Conservation (phyloP, 805 yeast species). For the Babjeviella inositovora region DNA sequence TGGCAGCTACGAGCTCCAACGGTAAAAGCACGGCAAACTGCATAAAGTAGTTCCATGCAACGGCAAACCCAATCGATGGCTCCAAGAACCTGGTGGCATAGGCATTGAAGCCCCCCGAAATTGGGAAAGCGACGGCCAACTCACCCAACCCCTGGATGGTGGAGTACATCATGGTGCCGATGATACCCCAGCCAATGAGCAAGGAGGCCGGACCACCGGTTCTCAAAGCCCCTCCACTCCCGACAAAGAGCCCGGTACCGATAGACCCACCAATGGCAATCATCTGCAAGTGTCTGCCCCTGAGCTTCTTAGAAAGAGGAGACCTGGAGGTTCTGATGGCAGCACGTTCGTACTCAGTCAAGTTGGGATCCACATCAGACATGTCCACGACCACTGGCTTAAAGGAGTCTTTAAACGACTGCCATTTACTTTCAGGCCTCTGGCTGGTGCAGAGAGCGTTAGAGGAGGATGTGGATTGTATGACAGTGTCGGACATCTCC, state of each 20-base stretch:
- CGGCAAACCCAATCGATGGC: constrained; percentile 45
- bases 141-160: constrained; percentile 52
- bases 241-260: constrained; percentile 74
- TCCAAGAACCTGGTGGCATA: constrained; percentile 45
- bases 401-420: constrained; percentile 6
- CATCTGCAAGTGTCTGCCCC: constrained; percentile 59
- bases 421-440: too few relatives aligned
- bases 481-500: too few relatives aligned
- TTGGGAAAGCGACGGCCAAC: constrained; percentile 41
- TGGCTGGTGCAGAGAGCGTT: too few relatives aligned
- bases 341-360: constrained; percentile 26
- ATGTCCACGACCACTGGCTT: constrained; percentile 3
- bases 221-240: constrained; percentile 45
- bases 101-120: constrained; percentile 50
- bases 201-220: constrained; percentile 67
- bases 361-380: constrained; percentile 21
- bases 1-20: constrained; percentile 33
- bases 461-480: too few relatives aligned
- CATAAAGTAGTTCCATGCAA: constrained; percentile 39
- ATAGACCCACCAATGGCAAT: constrained; percentile 76
- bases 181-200: constrained; percentile 34
- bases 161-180: constrained; percentile 38
- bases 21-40: constrained; percentile 36
- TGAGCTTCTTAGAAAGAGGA: constrained; percentile 33
- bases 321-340: constrained; percentile 29